These are phyloP conservation scores for Geoglossum glabrum DNA, from an alignment of 495 filamentous ascomycete genomes.

Conservation along the genomic window DNA sequence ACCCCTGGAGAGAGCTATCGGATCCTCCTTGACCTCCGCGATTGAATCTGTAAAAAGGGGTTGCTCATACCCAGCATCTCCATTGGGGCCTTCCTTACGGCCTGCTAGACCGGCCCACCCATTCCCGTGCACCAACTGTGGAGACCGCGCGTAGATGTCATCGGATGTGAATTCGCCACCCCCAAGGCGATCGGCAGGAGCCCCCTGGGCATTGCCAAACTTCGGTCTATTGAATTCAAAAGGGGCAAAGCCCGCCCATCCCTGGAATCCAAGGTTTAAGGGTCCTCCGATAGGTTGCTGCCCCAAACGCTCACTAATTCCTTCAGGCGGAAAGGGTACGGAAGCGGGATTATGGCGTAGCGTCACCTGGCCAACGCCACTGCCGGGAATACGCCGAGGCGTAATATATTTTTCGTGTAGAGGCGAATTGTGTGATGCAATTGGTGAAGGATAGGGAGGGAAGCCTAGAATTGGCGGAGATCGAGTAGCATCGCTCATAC, in stretches of 20 bases:
- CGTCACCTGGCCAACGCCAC: neutral
- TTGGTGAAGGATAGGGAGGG: neutral
- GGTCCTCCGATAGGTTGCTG: neutral
- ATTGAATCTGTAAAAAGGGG: neutral
- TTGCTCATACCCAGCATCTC: neutral
- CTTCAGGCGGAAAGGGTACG: neutral
- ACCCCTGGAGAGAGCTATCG: neutral
- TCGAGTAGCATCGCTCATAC: neutral
- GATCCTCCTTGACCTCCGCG: neutral
- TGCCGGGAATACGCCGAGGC: neutral
- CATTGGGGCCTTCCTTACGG: neutral
- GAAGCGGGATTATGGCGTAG: neutral
- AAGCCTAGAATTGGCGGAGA: neutral
- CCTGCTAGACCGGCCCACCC: neutral
- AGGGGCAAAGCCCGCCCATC: neutral
- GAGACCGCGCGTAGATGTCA: neutral
- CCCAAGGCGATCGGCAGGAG: neutral
- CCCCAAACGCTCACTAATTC: neutral
- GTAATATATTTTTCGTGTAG: neutral
- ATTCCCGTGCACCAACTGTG: neutral
- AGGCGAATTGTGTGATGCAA: neutral
- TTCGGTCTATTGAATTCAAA: neutral
- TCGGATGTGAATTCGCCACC: neutral
- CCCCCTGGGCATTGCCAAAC: neutral
- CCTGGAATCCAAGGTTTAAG: neutral